Evolutionary conservation across 2,329 filamentous ascomycete species (phyloP), one percentile per base, ranked within the genome.

Genomic region (Trichoderma polysporum): DNA sequence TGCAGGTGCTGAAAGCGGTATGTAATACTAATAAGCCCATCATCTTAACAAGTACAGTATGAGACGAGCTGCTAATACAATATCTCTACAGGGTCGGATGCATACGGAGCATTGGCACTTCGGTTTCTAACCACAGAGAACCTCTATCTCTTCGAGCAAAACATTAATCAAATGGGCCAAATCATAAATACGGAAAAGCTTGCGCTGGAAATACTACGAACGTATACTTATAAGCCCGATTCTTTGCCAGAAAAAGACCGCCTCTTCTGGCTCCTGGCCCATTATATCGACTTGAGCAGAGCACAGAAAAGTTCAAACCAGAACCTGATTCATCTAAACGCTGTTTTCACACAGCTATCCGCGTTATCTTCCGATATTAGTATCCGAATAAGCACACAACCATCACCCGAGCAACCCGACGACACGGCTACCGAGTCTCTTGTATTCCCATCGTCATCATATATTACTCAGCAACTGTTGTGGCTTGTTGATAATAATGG

Each of bases 401-500:
- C 68, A 2, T 35, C 61, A 3, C 19, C 57, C 19, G 69, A 70
- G 3, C 19, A 59, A 7, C 58, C 66, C 3, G 68, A 67, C 9
- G 69, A 74, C 13, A 37, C 53, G n/a, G 57, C 66, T 25, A 70
- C 70, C 6, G 71, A 71, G n/a, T 62, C 63, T n/a, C 52, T 71
- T 9, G 54, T 70, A 33, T 70, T 63, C 50, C 70, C 75, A 10
- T 72, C 88, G 17, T 78, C 84, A 69, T 72, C 81, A 0, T 91
- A 93, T 73, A 78, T 96, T 13, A 84, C 85, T 54, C 81, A 84
- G 0, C 87, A 93, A 71, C 80, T 97, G 2, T 78, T 85, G 17
- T 91, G 89, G 10, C 80, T 97, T 8, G 87, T 96, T 35, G 89
- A 93, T 69, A 87, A 92, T 75, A 85, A 89, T 50, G 91, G 90